Evolutionary conservation across 306 rosid species (phyloP).

Genomic region (Sesbania bispinosa): DNA sequence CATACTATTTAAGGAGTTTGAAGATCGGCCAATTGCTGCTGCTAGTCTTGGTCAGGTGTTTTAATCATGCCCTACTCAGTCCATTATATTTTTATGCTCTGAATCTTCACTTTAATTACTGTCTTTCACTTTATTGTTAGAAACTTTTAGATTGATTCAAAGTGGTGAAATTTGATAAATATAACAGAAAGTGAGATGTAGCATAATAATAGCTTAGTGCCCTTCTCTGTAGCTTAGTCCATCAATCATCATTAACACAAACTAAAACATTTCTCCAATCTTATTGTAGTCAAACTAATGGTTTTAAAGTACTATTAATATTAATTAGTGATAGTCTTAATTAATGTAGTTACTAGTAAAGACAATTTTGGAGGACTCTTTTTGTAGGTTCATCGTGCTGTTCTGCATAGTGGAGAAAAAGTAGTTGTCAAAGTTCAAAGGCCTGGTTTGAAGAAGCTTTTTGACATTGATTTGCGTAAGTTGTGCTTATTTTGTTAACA

Average conservation of each 20-base stretch:
- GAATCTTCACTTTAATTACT: background rate
- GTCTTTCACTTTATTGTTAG: background rate
- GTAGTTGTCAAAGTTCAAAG: conserved; percentile 93
- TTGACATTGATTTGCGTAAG: conserved; percentile 94
- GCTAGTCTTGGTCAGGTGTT: conserved; percentile 99
- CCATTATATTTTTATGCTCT: background rate
- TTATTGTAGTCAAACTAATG: background rate
- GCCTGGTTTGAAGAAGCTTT: conserved; percentile 95
- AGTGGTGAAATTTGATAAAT: background rate
- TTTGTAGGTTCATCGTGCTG: conserved; percentile 85
- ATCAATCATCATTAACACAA: background rate
- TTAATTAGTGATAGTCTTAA: background rate
- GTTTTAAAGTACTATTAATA: background rate
- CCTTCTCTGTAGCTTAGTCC: background rate
- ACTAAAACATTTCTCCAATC: background rate
- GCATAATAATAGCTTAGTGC: background rate
- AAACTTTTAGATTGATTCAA: background rate
- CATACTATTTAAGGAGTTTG: conserved; percentile 70
- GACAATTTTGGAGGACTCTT: conserved; percentile 9
- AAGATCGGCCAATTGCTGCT: conserved; percentile 89
- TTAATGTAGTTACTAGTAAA: background rate
- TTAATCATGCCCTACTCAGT: background rate
- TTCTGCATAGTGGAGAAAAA: conserved; percentile 87
- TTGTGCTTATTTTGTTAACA: conserved; percentile 16
- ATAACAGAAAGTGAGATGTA: background rate